Conservation (phyloP, 495 filamentous ascomycete species). For the Annulohypoxylon moriforme region DNA sequence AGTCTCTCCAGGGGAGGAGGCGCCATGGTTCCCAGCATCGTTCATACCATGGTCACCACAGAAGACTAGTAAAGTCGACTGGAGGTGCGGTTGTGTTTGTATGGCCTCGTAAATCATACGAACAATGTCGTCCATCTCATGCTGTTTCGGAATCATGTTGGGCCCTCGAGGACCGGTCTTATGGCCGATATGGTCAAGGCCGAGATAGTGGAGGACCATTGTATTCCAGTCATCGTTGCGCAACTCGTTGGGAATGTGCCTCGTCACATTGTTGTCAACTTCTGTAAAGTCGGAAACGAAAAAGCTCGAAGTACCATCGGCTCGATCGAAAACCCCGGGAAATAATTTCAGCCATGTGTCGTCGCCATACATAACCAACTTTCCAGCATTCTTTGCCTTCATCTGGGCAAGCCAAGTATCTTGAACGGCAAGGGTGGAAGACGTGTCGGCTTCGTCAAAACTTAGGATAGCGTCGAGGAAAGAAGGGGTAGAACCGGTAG, state of each 20-base stretch:
- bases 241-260: conserved; percentile 84
- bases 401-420: conserved; percentile 97
- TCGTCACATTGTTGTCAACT: conserved; percentile 96
- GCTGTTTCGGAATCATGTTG: conserved; percentile 92
- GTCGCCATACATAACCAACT: conserved; percentile 94
- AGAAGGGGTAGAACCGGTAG: conserved; percentile 94
- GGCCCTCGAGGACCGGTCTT: conserved; percentile 91
- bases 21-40: conserved; percentile 96
- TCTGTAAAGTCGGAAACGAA: conserved; percentile 99
- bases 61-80: conserved; percentile 83
- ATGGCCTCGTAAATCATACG: conserved; percentile 80
- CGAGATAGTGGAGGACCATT: conserved; percentile 94
- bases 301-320: conserved; percentile 95
- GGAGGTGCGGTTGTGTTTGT: conserved; percentile 71
- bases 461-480: conserved; percentile 98
- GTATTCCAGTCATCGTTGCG: conserved; percentile 85
- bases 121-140: conserved; percentile 92
- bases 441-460: conserved; percentile 92
- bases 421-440: conserved; percentile 83
- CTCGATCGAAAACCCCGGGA: conserved; percentile 82
- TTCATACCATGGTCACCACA: conserved; percentile 99
- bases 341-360: conserved; percentile 99
- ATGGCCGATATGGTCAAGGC: conserved; percentile 97
- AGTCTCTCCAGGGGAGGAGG: conserved; percentile 91
- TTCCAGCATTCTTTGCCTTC: conserved; percentile 73